A percentile compares a stretch with the other conserved stretches of the same genome.
These are phyloP conservation scores for Physocladia obscura DNA, from an alignment of 192 early-diverging fungal genomes.

Conservation along the genomic window DNA sequence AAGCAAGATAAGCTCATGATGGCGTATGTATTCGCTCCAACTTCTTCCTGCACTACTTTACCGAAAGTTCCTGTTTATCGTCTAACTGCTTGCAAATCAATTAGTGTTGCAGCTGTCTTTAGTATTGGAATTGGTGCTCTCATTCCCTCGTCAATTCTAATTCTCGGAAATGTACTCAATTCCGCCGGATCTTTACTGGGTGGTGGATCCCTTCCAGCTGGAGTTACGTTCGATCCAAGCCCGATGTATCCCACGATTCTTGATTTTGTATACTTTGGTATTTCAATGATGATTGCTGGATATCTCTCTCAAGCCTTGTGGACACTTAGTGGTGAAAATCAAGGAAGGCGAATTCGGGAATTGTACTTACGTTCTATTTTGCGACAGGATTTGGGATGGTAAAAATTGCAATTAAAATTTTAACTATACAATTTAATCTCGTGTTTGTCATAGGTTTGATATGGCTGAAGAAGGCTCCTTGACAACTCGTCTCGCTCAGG, in stretches of 20 bases:
- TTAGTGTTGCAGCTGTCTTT: conserved; percentile 25
- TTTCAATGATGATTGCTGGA: conserved; percentile 27
- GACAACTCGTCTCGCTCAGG: conserved; percentile 46
- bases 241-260: conserved; percentile 26
- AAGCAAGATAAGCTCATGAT: conserved; percentile 16
- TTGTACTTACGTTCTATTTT: conserved; percentile 35
- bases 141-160: conserved; percentile 21
- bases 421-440: no score
- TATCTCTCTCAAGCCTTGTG: conserved; percentile 40
- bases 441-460: conserved; percentile 34
- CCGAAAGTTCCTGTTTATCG: background rate
- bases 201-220: background rate
- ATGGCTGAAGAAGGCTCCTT: conserved; percentile 44
- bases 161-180: conserved; percentile 28
- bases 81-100: background rate
- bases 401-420: no score
- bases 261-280: conserved; percentile 34
- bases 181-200: background rate
- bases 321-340: conserved; percentile 38
- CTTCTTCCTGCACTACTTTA: background rate
- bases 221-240: conserved; percentile 1
- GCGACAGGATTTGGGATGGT: conserved; percentile 31
- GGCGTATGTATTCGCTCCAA: conserved; percentile 6
- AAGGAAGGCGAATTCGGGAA: conserved; percentile 37
- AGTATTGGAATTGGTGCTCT: conserved; percentile 26